Evolutionary conservation across 2,329 filamentous ascomycete species (phyloP), one percentile per base, ranked within the genome.

Genomic region (Coniochaeta ligniaria): DNA sequence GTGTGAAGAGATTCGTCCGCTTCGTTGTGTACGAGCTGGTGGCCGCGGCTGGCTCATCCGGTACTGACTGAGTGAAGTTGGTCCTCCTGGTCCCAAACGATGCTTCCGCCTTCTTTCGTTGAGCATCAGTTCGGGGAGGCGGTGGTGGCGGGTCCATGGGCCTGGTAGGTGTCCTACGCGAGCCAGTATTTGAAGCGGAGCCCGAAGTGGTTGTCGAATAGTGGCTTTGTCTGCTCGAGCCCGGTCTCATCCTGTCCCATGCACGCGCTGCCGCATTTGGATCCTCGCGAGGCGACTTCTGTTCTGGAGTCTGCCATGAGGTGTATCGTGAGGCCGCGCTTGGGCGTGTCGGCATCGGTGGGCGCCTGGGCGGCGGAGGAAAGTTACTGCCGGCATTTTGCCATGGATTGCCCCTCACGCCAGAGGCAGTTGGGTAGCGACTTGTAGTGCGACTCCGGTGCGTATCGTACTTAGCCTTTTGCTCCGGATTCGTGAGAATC

Each of bases 351-450:
- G 69, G 65, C 61, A 65, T 63, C 1, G 62, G 17, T 11, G 64
- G 63, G 11, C 69, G 68, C 28, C 66, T 66, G 2, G 72, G 71
- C 24, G 83, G 83, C 12, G 78, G 74, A 16, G 80, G 81, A 62
- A 78, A 86, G 57, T 80, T 74, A 26, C 77, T 73, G 41, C 73
- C 74, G 6, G 75, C 77, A 66, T 83, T 76, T 60, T 77, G 72
- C 80, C 82, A 86, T 1, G 83, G 83, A 65, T 86, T 86, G 16
- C 83, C 83, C 63, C 72, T 78, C 35, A 84, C 80, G 11, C 82
- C 82, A 24, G 83, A 85, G 9, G 81, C 74, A n/a, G 68, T 71
- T 2, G 80, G 74, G 61, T 76, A 80, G 61, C 78, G 74, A 24
- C 68, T 68, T 17, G 66, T 60, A 14, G 70, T 68, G 28, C 71